A percentile compares a stretch with the other conserved stretches of the same genome.
Evolutionary conservation across 805 yeast genomes (phyloP).

Genomic region (Nakazawaea wickerhamii): DNA sequence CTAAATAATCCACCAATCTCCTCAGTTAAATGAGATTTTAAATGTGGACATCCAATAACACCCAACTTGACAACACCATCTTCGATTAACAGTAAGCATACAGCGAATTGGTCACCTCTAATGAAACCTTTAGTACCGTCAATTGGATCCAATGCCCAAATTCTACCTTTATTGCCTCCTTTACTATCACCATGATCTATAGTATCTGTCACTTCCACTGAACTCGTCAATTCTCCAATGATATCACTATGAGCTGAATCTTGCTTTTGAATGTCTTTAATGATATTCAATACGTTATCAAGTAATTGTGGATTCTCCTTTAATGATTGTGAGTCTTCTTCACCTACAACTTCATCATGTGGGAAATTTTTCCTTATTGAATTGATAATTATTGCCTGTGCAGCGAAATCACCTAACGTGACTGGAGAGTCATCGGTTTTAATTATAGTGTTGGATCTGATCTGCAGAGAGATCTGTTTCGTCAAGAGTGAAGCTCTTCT

Average conservation of each 20-base stretch:
- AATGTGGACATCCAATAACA: constrained; percentile 94
- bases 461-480: constrained; percentile 52
- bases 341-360: constrained; percentile 83
- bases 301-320: constrained; percentile 44
- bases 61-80: constrained; percentile 85
- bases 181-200: constrained; percentile 76
- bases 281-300: constrained; percentile 52
- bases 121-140: constrained; percentile 97
- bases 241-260: constrained; percentile 29
- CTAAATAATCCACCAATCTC: constrained; percentile 71
- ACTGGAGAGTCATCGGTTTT: constrained; percentile 93
- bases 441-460: constrained; percentile 43
- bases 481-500: constrained; percentile 80
- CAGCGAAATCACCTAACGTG: constrained; percentile 93
- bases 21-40: constrained; percentile 46
- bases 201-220: constrained; percentile 49
- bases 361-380: constrained; percentile 81
- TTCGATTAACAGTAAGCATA: constrained; percentile 84
- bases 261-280: constrained; percentile 44
- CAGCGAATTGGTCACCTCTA: constrained; percentile 95
- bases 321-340: constrained; percentile 77
- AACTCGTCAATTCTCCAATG: constrained; percentile 37
- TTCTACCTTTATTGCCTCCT: constrained; percentile 77
- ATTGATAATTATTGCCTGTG: constrained; percentile 88
- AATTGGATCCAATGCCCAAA: constrained; percentile 98